Base-by-base conservation (phyloP, 352 stramenopile genomes). In the Blastocystis sp. region DNA sequence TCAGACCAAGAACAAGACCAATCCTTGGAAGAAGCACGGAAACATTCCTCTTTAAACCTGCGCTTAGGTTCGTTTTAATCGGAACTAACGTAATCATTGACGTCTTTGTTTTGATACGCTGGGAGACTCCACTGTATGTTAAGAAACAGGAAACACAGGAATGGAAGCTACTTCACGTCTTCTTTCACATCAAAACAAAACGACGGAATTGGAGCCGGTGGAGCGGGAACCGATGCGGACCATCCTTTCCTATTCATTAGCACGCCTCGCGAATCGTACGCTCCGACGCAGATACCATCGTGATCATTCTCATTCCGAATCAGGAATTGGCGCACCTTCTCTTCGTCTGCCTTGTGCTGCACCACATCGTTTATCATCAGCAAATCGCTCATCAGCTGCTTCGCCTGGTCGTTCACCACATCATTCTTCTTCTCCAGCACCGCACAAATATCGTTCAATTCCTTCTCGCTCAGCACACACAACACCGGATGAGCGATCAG, bases 11-110 rank as follows among this genome's bases (percentile, higher is more conserved):
- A 93, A 96, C 71, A 91, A 98, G 59, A 91, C 93, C 78, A 96
- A 96, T 76, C 95, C 97, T 77, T 95, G 93, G 90, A 96, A 97
- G 91, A 98, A 98, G 91, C 96, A 98, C 92, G 95, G 95, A 88
- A 98, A 98, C 93, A 98, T 98, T 91, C 97, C 97, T 90, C 94
- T 99, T 35, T 98, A 96, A 93, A 69, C 62, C 62, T 55, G 45
- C 45, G 45, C 45, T 55, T 55, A 55, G 45, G 16, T 55, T 55
- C 45, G 45, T 55, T 55, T 55, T 55, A 55, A 55, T 55, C 45
- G 45, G 45, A 55, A 55, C 45, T 55, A 55, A 55, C 45, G 45
- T 55, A 55, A 55, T 55, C 45, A 55, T 55, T 55, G 9, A 16
- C 6, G 6, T 55, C 45, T 55, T 55, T 55, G 45, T 55, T 55